Conservation (phyloP, 306 rosid genomes). For the Citrullus mucosospermus region DNA sequence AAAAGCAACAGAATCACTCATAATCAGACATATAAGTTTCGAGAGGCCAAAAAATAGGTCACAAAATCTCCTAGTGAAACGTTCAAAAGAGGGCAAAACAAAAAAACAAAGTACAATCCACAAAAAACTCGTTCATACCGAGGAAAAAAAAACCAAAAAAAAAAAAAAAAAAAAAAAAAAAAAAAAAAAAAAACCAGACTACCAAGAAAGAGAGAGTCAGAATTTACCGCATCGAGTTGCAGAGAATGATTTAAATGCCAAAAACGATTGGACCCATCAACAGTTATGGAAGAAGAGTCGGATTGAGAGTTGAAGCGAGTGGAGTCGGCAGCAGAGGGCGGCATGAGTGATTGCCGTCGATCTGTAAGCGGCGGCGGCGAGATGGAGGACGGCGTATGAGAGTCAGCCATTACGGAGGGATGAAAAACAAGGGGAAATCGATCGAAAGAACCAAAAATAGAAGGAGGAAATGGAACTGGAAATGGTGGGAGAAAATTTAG, state of each 20-base stretch:
- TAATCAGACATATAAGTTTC: not conserved
- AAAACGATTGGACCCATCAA: conserved; percentile 15
- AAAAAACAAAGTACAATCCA: not conserved
- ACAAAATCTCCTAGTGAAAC: not conserved
- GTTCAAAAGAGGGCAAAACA: not conserved
- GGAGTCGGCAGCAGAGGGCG: conserved; percentile 13
- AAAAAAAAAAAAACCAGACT: not conserved
- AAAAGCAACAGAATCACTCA: not conserved
- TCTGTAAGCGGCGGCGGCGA: conserved; percentile 26
- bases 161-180: too few species aligned
- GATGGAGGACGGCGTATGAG: conserved; percentile 2
- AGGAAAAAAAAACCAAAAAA: conserved; percentile 1
- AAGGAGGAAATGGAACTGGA: not conserved
- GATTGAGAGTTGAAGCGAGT: conserved; percentile 27
- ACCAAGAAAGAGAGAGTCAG: not conserved
- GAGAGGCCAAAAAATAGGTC: not conserved
- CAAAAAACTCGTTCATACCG: not conserved
- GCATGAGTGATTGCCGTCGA: conserved; percentile 15
- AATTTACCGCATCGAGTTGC: conserved; percentile 26
- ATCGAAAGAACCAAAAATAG: not conserved
- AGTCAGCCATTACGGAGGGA: conserved; percentile 25
- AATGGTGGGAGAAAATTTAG: not conserved
- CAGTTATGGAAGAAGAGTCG: conserved; percentile 32
- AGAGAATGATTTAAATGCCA: conserved; percentile 2
- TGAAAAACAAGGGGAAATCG: conserved; percentile 5